A percentile compares a stretch with the other conserved stretches of the same genome.
phyloP scores from a whole-genome alignment of 1,284 basidiomycete species.

The Ustilago bromivora region DNA sequence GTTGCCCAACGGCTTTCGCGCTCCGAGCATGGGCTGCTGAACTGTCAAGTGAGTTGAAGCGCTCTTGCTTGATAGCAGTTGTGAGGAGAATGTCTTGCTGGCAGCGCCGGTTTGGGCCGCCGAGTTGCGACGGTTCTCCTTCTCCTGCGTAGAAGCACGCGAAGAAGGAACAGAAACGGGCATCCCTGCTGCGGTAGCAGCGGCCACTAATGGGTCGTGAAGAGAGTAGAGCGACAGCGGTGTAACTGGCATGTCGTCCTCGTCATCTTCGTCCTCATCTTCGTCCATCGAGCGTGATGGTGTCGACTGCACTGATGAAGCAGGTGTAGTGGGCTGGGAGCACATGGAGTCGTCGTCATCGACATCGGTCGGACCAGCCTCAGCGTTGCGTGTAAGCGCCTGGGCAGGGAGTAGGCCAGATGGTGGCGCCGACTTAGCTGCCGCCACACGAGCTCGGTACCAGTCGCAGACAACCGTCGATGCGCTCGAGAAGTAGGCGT shows the following conservation, averaged over 20 bases:
- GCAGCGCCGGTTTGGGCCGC: constrained; percentile 4
- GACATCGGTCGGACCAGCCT: constrained; percentile 31
- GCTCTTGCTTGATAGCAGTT: constrained; percentile 36
- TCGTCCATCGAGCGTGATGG: constrained; percentile 65
- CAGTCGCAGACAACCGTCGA: constrained; percentile 91
- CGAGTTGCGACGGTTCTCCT: constrained; percentile 30
- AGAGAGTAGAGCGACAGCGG: constrained; percentile 65
- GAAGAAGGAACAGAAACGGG: constrained; percentile 42
- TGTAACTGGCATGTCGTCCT: constrained; percentile 68
- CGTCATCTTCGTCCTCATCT: constrained; percentile 67
- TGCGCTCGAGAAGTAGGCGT: constrained; percentile 91
- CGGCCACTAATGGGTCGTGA: constrained; percentile 60
- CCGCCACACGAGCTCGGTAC: constrained; percentile 73
- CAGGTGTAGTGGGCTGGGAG: constrained; percentile 59
- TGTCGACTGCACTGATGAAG: constrained; percentile 64
- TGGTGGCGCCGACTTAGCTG: constrained; percentile 29
- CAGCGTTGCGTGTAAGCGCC: constrained; percentile 34
- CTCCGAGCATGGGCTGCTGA: constrained; percentile 37
- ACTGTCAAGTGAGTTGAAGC: constrained; percentile 41
- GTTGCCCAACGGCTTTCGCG: constrained; percentile 37
- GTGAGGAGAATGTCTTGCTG: constrained; percentile 12
- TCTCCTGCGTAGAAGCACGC: constrained; percentile 37
- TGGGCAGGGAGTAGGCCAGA: constrained; percentile 54
- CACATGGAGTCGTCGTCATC: constrained; percentile 63
- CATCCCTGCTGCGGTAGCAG: constrained; percentile 42